Conservation (phyloP, 768 basidiomycete species). For the Rhodotorula taiwanensis region DNA sequence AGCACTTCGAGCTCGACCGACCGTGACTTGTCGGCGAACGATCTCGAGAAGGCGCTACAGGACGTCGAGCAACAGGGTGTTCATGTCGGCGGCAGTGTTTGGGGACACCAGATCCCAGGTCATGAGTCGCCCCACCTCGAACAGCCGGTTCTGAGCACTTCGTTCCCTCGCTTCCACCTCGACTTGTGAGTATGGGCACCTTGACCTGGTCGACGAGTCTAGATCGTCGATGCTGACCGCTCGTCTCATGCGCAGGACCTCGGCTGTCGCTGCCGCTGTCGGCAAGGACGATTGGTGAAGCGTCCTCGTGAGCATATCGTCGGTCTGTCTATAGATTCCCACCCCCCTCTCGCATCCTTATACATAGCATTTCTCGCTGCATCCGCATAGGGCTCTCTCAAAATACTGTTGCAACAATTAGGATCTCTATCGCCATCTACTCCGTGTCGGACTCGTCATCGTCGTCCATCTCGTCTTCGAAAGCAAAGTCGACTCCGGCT, state of each 20-base stretch:
- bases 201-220: no score
- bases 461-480: neutral
- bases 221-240: neutral
- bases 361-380: neutral
- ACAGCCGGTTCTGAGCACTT: slow-evolving; percentile 16
- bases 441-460: slow-evolving; percentile 8
- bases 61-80: neutral
- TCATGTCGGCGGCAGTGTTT: slow-evolving; percentile 16
- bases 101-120: slow-evolving; percentile 21
- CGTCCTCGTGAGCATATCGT: no score
- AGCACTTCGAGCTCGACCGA: no score
- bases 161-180: slow-evolving; percentile 64
- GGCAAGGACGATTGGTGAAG: slow-evolving; percentile 23
- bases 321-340: no score
- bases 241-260: slow-evolving; percentile 22
- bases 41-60: slow-evolving; percentile 18
- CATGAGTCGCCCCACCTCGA: slow-evolving; percentile 5
- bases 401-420: no score
- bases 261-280: slow-evolving; percentile 60
- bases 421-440: no score
- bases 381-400: no score
- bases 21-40: neutral
- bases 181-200: slow-evolving; percentile 59
- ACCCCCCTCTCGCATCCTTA: no score
- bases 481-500: slow-evolving; percentile 1